Evolutionary conservation across 768 basidiomycete species (phyloP).

Genomic region (Rhodotorula taiwanensis): DNA sequence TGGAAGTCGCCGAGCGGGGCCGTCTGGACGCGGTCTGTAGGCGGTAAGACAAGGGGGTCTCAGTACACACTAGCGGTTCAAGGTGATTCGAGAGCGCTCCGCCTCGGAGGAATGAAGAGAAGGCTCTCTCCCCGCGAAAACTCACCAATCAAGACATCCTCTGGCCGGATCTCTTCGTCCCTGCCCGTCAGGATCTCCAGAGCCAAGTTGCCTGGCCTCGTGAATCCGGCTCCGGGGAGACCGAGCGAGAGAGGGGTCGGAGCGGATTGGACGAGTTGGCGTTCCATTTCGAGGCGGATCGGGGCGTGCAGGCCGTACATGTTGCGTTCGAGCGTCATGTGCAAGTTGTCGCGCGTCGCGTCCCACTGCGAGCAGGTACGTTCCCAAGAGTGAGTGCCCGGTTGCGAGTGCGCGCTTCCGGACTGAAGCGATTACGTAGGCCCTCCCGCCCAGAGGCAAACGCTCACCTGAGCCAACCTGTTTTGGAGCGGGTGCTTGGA

Average conservation of each 20-base stretch:
- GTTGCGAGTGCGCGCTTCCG: no score
- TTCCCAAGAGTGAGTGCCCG: background rate
- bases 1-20: slow-evolving; percentile 55
- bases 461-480: slow-evolving; percentile 67
- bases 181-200: slow-evolving; percentile 90
- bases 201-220: slow-evolving; percentile 60
- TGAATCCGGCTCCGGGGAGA: slow-evolving; percentile 16
- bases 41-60: no score
- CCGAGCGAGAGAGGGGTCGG: background rate
- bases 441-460: no score
- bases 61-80: no score
- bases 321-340: slow-evolving; percentile 75
- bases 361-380: slow-evolving; percentile 63
- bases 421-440: no score
- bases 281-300: slow-evolving; percentile 85
- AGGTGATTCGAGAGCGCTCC: no score
- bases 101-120: no score
- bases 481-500: slow-evolving; percentile 58
- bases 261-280: slow-evolving; percentile 67
- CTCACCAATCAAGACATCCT: slow-evolving; percentile 73
- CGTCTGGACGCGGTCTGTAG: slow-evolving; percentile 56
- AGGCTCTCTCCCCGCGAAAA: slow-evolving; percentile 23
- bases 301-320: slow-evolving; percentile 81
- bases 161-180: slow-evolving; percentile 71
- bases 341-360: slow-evolving; percentile 78